These are phyloP conservation scores for Aspergillus sp. DNA, from an alignment of 2,329 filamentous ascomycete species.

Conservation along the genomic window DNA sequence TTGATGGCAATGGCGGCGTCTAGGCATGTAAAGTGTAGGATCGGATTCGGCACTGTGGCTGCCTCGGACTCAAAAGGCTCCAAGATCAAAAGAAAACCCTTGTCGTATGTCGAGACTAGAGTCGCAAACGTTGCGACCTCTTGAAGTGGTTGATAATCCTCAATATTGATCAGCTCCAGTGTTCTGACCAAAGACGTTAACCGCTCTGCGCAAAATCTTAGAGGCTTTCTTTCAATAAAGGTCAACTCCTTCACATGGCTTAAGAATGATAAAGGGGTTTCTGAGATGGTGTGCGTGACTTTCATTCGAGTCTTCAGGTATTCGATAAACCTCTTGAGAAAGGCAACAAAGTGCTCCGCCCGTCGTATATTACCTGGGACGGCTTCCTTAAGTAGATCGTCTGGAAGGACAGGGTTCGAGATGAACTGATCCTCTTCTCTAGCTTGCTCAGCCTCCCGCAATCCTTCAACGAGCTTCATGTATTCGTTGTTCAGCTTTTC, in stretches of 20 bases:
- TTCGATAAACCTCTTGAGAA: slow-evolving; percentile 95
- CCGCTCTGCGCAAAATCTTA: slow-evolving; percentile 90
- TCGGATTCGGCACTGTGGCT: slow-evolving; percentile 91
- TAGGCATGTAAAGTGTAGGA: slow-evolving; percentile 95
- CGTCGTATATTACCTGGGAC: slow-evolving; percentile 94
- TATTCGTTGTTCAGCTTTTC: slow-evolving; percentile 96
- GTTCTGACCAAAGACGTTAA: slow-evolving; percentile 93
- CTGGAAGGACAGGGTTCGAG: slow-evolving; percentile 90
- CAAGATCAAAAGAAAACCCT: slow-evolving; percentile 92
- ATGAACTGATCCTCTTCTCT: slow-evolving; percentile 95
- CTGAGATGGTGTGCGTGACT: slow-evolving; percentile 94
- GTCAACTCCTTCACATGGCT: slow-evolving; percentile 92
- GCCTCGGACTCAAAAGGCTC: slow-evolving; percentile 96
- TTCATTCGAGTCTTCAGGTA: slow-evolving; percentile 99
- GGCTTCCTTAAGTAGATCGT: slow-evolving; percentile 92
- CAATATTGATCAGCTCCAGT: slow-evolving; percentile 93
- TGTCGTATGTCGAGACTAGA: slow-evolving; percentile 93
- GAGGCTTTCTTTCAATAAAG: slow-evolving; percentile 94
- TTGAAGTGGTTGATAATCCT: slow-evolving; percentile 95
- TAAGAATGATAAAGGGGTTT: slow-evolving; percentile 92
- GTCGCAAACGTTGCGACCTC: slow-evolving; percentile 98
- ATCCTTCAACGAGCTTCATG: slow-evolving; percentile 87
- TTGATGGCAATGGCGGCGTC: slow-evolving; percentile 98
- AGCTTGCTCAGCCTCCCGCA: slow-evolving; percentile 85
- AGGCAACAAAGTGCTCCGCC: slow-evolving; percentile 94